Evolutionary conservation across 257 asterid genomes (phyloP), one percentile per base, ranked within the genome.

Genomic region (Striga asiatica): DNA sequence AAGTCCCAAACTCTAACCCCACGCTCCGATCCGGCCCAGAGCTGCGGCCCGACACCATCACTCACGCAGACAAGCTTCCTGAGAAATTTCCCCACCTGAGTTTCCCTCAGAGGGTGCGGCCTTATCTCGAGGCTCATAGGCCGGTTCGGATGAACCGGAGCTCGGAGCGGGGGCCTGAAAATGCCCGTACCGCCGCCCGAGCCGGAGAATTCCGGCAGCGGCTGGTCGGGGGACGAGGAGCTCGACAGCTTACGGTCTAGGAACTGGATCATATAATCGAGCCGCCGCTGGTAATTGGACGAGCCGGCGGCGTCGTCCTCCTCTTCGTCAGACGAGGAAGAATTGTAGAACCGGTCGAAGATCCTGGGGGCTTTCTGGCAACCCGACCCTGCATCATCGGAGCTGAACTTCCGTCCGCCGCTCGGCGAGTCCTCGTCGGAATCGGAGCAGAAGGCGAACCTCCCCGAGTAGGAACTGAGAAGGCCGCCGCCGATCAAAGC

Each of bases 21-120:
- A 59, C 83, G 63, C 73, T 92, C 99, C 55, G 97, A 77, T 50
- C 95, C 99, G 2, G 93, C 89, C 99, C 94, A 92, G 74, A 92
- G 14, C 71, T 88, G 93, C 61, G 70, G 65, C 76, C 89, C 92
- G 54, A 58, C 58, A 29, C 65, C 86, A 52, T 73, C 80, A 38
- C 72, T 79, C 2, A 81, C 81, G 47, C 80, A 74, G 27, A 66
- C 60, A 35, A 92, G 23, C 18, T 48, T 82, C 77, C 95, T 76
- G 54, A 92, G 81, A 60, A 88, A 88, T 49, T 88, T 56, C 72
- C 94, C 97, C 24, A 78, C 68, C 50, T 92, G 88, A 34, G 76
- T 64, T 61, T 92, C 99, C 59, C 93, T 70, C 68, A 81, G 68
- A 3, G 94, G 97, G 14, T 81, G 99, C 42, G 99, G 97, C 77